Percentiles rank a stretch among this genome's conserved stretches.
Evolutionary conservation across 768 basidiomycete species (phyloP).

Genomic region (Suillus subalutaceus): DNA sequence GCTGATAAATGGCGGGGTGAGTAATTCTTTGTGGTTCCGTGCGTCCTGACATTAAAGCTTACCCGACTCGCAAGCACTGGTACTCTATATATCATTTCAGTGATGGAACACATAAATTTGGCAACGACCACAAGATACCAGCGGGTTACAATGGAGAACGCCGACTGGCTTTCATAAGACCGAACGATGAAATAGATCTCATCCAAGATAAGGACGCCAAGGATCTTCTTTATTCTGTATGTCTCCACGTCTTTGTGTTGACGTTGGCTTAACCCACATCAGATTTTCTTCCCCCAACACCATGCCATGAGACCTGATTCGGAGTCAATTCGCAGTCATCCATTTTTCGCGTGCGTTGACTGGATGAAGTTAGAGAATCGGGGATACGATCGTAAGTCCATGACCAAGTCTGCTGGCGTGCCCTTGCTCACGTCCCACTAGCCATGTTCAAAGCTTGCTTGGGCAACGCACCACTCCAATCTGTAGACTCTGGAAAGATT

Average conservation of each 20-base stretch:
- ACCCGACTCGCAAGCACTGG: conserved; percentile 12
- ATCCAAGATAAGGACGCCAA: conserved; percentile 12
- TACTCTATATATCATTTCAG: conserved; percentile 6
- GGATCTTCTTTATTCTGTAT: conserved; percentile 16
- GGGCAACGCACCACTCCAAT: neutral
- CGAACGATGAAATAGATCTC: conserved; percentile 4
- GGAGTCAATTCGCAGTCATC: conserved; percentile 14
- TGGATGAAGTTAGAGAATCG: conserved; percentile 14
- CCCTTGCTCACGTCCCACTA: neutral
- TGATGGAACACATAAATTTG: neutral
- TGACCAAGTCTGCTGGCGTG: neutral
- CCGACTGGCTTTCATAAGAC: conserved; percentile 5
- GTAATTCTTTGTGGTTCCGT: neutral
- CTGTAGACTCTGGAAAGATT: conserved; percentile 2
- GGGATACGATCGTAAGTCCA: conserved; percentile 14
- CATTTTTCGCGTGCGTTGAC: conserved; percentile 12
- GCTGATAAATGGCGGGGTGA: conserved; percentile 14
- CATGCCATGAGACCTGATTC: conserved; percentile 15
- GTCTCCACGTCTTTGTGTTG: neutral
- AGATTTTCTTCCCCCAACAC: conserved; percentile 11
- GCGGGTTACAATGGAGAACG: neutral
- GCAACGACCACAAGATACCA: neutral
- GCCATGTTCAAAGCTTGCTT: conserved; percentile 7
- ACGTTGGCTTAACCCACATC: neutral
- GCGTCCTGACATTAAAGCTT: neutral